Evolutionary conservation across 2,329 filamentous ascomycete species (phyloP), one percentile per base, ranked within the genome.

Genomic region (Claviceps citrina): DNA sequence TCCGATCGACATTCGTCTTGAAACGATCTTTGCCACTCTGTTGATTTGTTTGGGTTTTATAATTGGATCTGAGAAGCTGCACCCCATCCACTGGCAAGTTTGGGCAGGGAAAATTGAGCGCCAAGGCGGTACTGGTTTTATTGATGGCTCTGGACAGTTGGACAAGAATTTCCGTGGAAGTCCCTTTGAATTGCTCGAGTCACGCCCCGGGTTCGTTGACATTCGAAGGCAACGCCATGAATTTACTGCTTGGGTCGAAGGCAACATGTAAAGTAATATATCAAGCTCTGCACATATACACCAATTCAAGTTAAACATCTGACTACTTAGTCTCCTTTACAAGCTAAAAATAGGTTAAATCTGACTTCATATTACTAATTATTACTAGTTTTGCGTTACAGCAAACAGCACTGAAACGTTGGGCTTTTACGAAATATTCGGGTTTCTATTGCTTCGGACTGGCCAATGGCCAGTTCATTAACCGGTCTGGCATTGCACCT

Each of bases 81-180:
- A 84, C 56, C 91, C 91, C 3, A 89, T 96, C 50, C 73, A 80
- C 58, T 86, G 82, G 80, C 72, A 75, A 40, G 74, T 78, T 22
- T 91, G 84, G 82, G 82, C 83, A 9, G 81, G 83, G 40, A 77
- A 87, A 66, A 71, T 96, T 56, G 84, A 93, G 67, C 68, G 81
- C 45, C 71, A 91, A 62, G 81, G 81, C 49, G 59, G 70, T 52
- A 63, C 70, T 44, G 68, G 73, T 24, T 75, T 78, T 52, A 60
- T 67, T 44, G 61, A 68, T 49, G 66, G 63, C 49, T 63, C 67
- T 43, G 78, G 79, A 22, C 71, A 81, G 52, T 75, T 81, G 27
- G 77, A 84, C 53, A 78, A 74, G 56, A 75, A 78, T 45, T 81
- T 70, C 46, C 63, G 73, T 10, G 81, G 81, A 13, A 94, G 93